phyloP scores from a whole-genome alignment of 2,329 filamentous ascomycete species.

The Calonectria fujianensis region DNA sequence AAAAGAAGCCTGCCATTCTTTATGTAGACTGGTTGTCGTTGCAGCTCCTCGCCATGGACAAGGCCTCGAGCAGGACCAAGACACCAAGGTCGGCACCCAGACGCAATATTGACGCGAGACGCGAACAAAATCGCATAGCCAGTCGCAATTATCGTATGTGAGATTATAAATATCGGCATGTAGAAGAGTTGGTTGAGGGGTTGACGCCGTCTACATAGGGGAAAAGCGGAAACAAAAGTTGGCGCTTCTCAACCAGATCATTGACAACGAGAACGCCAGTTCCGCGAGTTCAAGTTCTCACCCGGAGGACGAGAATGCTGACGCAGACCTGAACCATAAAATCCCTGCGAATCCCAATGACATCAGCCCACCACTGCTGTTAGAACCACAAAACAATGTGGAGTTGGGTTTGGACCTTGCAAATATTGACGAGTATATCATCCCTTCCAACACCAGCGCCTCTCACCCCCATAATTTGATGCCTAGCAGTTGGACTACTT shows the following conservation, averaged over 20 bases:
- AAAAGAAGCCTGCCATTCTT: no score
- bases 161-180: neutral
- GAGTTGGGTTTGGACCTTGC: neutral
- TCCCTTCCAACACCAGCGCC: neutral
- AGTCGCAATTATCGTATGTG: constrained; percentile 59
- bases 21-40: neutral
- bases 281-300: constrained; percentile 12
- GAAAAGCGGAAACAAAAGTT: constrained; percentile 67
- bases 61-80: constrained; percentile 34
- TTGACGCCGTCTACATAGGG: constrained; percentile 56
- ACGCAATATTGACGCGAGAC: constrained; percentile 52
- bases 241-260: constrained; percentile 62
- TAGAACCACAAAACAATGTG: neutral
- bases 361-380: neutral
- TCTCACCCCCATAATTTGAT: neutral
- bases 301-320: neutral
- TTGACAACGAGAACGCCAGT: constrained; percentile 52
- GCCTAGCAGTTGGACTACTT: neutral
- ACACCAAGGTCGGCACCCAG: constrained; percentile 44
- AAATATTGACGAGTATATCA: neutral
- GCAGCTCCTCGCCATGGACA: constrained; percentile 39
- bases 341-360: neutral
- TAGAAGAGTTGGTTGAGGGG: neutral
- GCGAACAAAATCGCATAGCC: constrained; percentile 54
- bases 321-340: neutral